Percentiles rank a stretch among this genome's conserved stretches.
Evolutionary conservation across 2,329 filamentous ascomycete genomes (phyloP).

Genomic region (Aspergillus proliferans): DNA sequence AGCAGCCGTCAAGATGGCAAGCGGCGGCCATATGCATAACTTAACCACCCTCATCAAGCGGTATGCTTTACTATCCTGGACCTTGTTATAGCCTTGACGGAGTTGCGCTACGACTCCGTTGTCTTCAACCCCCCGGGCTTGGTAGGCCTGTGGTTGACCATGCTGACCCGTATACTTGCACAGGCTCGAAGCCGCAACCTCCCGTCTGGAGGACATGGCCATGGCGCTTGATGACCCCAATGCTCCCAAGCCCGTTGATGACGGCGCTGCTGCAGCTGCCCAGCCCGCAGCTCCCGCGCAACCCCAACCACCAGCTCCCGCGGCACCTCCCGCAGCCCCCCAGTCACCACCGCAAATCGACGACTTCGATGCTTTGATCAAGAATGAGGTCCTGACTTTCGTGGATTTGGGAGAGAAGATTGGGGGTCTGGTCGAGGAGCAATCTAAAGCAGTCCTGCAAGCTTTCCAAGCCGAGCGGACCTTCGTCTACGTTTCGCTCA

Average conservation of each 20-base stretch:
- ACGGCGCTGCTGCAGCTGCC: slow-evolving; percentile 16
- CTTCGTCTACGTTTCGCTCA: slow-evolving; percentile 81
- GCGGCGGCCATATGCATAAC: slow-evolving; percentile 82
- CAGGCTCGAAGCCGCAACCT: slow-evolving; percentile 96
- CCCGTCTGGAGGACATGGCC: slow-evolving; percentile 92
- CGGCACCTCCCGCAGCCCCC: slow-evolving; percentile 48
- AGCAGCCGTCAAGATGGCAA: slow-evolving; percentile 51
- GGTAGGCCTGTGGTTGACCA: neutral
- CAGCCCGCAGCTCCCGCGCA: slow-evolving; percentile 18
- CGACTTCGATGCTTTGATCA: slow-evolving; percentile 78
- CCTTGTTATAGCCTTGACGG: neutral
- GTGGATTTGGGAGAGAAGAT: slow-evolving; percentile 70
- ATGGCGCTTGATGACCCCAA: slow-evolving; percentile 56
- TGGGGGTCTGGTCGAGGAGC: slow-evolving; percentile 70
- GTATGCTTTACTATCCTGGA: slow-evolving; percentile 48
- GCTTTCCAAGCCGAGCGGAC: slow-evolving; percentile 80
- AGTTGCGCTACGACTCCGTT: neutral
- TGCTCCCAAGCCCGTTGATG: slow-evolving; percentile 28
- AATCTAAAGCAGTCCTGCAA: slow-evolving; percentile 55
- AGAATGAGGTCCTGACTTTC: slow-evolving; percentile 68
- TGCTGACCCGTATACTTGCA: slow-evolving; percentile 39
- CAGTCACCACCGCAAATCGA: slow-evolving; percentile 70
- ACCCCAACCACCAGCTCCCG: slow-evolving; percentile 25
- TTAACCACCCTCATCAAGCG: slow-evolving; percentile 96
- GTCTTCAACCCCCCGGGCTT: neutral